Conservation (phyloP, 148 eudicot genomes). For the Persicaria tinctoria region DNA sequence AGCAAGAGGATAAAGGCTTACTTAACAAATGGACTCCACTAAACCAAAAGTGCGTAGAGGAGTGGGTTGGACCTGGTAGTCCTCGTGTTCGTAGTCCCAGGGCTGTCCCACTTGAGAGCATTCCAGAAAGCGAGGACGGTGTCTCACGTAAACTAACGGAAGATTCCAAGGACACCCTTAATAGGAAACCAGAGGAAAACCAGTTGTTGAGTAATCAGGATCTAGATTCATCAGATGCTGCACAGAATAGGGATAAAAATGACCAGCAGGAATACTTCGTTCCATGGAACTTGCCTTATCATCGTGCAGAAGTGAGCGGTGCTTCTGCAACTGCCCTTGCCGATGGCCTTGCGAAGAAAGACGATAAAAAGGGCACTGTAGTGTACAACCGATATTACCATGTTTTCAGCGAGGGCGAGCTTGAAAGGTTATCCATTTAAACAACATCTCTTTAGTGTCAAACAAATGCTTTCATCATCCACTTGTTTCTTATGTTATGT, state of each 20-base stretch:
- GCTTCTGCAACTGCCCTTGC: conserved; percentile 75
- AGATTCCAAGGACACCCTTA: conserved; percentile 21
- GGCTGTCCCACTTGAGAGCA: conserved; percentile 49
- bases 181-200: not conserved
- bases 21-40: conserved; percentile 93
- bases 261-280: conserved; percentile 87
- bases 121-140: conserved; percentile 68
- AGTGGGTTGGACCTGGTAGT: conserved; percentile 86
- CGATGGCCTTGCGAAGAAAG: conserved; percentile 81
- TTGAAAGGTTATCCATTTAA: conserved; percentile 57
- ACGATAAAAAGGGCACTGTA: conserved; percentile 91
- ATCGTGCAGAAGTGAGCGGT: conserved; percentile 90
- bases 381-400: conserved; percentile 95
- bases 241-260: conserved; percentile 5
- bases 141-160: conserved; percentile 17
- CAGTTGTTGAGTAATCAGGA: not conserved
- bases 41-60: conserved; percentile 57
- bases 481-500: not conserved
- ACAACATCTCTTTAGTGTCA: not conserved
- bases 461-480: not conserved
- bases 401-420: conserved; percentile 95
- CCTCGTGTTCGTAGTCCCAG: conserved; percentile 56
- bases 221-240: conserved; percentile 16
- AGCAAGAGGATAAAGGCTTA: conserved; percentile 75
- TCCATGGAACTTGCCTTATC: conserved; percentile 98